Evolutionary conservation across 2,329 filamentous ascomycete genomes (phyloP).

Genomic region (Ascochyta lentis): DNA sequence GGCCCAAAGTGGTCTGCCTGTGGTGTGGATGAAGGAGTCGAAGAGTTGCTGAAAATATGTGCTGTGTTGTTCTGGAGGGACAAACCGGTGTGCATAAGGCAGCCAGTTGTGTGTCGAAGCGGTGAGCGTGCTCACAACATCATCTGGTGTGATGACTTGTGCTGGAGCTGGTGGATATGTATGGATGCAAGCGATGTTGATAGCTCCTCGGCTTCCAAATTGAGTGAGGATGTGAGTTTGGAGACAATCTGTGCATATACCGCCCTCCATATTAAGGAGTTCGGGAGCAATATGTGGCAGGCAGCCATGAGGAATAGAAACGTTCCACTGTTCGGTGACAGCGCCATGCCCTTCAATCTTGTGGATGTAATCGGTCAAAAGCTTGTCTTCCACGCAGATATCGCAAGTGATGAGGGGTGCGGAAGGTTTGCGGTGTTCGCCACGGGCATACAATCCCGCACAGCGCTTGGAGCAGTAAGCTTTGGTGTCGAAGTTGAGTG

Average conservation of each 20-base stretch:
- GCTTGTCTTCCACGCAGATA: constrained; percentile 2
- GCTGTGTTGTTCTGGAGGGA: neutral
- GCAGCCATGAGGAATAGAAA: neutral
- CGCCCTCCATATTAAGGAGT: neutral
- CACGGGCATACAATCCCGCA: neutral
- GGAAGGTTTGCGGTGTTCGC: neutral
- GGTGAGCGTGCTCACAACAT: neutral
- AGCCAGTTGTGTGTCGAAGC: neutral
- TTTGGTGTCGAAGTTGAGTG: neutral
- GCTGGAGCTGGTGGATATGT: neutral
- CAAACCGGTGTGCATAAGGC: neutral
- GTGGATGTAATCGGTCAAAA: neutral
- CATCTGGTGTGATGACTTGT: neutral
- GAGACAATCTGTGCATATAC: neutral
- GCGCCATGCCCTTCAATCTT: neutral
- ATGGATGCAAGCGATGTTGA: constrained; percentile 4
- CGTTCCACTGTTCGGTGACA: neutral
- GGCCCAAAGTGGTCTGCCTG: neutral
- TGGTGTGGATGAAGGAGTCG: neutral
- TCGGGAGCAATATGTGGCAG: constrained; percentile 2
- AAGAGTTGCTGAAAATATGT: neutral
- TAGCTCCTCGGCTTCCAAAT: neutral
- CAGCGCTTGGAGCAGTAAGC: constrained; percentile 2
- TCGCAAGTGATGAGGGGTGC: neutral
- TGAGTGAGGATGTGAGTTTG: constrained; percentile 1